Percentiles rank a stretch among this genome's conserved stretches.
Conservation (phyloP, 2,329 filamentous ascomycete genomes). For the Colletotrichum cordylinicola region DNA sequence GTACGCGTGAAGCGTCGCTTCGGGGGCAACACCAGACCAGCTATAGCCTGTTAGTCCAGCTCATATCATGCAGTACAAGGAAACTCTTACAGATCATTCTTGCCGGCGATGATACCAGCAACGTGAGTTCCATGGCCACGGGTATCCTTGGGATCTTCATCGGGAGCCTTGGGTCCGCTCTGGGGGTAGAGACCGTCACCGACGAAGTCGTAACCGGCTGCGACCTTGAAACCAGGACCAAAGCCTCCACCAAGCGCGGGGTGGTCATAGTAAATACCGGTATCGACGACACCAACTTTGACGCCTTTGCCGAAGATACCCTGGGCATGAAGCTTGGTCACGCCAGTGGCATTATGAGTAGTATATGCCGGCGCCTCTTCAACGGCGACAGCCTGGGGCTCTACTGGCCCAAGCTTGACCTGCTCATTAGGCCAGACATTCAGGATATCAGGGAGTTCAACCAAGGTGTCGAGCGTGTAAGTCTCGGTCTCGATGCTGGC, state of each 20-base stretch:
- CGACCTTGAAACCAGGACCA: constrained; percentile 25
- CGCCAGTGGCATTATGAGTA: constrained; percentile 42
- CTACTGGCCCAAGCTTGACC: constrained; percentile 22
- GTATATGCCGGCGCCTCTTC: constrained; percentile 29
- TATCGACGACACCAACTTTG: constrained; percentile 46
- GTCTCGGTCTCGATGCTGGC: constrained; percentile 33
- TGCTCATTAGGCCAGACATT: constrained; percentile 39
- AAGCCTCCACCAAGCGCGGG: constrained; percentile 28
- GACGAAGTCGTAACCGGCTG: constrained; percentile 29
- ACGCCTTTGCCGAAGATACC: constrained; percentile 43
- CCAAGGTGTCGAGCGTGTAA: constrained; percentile 37
- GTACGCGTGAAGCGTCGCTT: constrained; percentile 32
- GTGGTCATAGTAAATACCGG: constrained; percentile 45
- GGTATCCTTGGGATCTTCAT: constrained; percentile 33
- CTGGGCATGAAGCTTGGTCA: constrained; percentile 40
- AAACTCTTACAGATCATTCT: constrained; percentile 19
- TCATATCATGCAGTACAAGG: not conserved
- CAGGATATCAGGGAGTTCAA: constrained; percentile 31
- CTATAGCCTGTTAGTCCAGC: not conserved
- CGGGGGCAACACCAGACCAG: constrained; percentile 34
- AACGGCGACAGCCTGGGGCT: constrained; percentile 6
- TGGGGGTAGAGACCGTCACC: constrained; percentile 25
- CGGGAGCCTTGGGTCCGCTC: constrained; percentile 28
- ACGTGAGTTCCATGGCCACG: constrained; percentile 35
- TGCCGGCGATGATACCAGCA: constrained; percentile 35